Evolutionary conservation across 495 filamentous ascomycete genomes (phyloP), one percentile per base, ranked within the genome.

Genomic region (Ramalina intermedia): DNA sequence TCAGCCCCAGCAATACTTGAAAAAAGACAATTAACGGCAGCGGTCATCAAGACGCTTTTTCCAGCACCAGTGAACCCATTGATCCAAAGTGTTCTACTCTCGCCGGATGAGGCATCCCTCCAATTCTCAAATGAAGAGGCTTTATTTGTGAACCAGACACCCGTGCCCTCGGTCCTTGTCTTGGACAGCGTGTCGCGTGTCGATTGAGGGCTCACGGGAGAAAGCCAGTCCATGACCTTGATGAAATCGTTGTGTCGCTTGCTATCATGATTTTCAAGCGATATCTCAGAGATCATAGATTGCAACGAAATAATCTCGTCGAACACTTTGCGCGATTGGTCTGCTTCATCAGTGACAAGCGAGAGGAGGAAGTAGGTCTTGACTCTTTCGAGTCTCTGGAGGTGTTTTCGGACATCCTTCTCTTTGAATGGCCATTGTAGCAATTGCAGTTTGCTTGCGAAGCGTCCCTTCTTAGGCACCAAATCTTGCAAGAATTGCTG

Each of bases 311-410:
- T 26, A 23, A 50, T 50, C 16, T 50, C 48, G 35, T 50, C 38
- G 14, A 41, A 16, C 11, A 44, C 43, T 23, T 43, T 41, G 17
- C 48, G 38, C 20, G 48, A 43, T 23, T 50, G 48, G 43, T 50
- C 48, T 17, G 40, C 38, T 37, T 49, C 46, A 26, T 41, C 46
- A 24, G 42, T 51, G 23, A 46, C 23, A 12, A 40, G 14, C 18
- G 49, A 51, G 26, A 51, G 20, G 16, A 51, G 27, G 24, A 51
- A 51, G 17, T 49, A 51, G 6, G 42, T 51, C 23, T 51, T 51
- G 13, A 51, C 49, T 27, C 49, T 49, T 24, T 51, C 49, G 6
- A 51, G 33, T 27, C 49, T 44, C 13, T 37, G 24, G 11, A 51
- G 20, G n/a, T 51, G 49, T 13, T 9, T 47, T 36, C 39, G 17